Percentiles rank a stretch among this genome's conserved stretches.
These are phyloP conservation scores for Colletotrichum paranaense DNA, from an alignment of 2,329 filamentous ascomycete species.

Conservation along the genomic window DNA sequence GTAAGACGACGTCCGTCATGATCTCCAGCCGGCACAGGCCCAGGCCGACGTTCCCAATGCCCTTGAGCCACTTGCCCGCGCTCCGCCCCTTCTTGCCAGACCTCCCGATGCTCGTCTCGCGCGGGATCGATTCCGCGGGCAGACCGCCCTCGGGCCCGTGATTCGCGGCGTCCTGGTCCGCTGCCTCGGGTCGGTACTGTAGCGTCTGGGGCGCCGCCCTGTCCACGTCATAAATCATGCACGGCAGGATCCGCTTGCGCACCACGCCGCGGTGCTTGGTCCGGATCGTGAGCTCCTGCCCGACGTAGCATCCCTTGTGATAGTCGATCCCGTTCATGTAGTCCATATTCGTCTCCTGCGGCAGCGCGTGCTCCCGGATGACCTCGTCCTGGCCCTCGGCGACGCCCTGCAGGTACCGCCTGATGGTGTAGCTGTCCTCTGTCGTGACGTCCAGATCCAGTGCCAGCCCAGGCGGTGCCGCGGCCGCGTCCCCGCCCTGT, in stretches of 20 bases:
- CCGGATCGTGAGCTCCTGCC: constrained; percentile 95
- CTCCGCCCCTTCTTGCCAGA: constrained; percentile 71
- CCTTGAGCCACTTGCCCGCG: constrained; percentile 83
- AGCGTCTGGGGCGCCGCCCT: constrained; percentile 52
- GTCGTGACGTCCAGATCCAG: constrained; percentile 59
- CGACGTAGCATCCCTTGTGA: constrained; percentile 95
- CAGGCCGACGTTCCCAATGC: constrained; percentile 87
- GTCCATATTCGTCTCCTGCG: constrained; percentile 92
- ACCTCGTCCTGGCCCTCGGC: constrained; percentile 89
- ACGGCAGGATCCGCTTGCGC: constrained; percentile 87
- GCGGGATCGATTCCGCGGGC: constrained; percentile 52
- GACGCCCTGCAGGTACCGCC: constrained; percentile 83
- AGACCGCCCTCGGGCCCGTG: constrained; percentile 40
- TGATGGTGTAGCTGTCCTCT: constrained; percentile 75
- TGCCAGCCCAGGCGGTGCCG: constrained; percentile 38
- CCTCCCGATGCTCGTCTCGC: constrained; percentile 61
- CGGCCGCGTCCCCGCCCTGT: constrained; percentile 41
- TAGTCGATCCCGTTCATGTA: constrained; percentile 88
- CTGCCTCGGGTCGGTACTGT: constrained; percentile 55
- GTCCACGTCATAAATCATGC: constrained; percentile 73
- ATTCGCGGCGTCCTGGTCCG: constrained; percentile 40
- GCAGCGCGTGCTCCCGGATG: constrained; percentile 75
- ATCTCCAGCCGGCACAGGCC: constrained; percentile 88
- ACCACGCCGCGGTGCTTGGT: constrained; percentile 96
- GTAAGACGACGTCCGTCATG: constrained; percentile 85